Evolutionary conservation across 2,329 filamentous ascomycete species (phyloP).

Genomic region (Penicillium sp.): DNA sequence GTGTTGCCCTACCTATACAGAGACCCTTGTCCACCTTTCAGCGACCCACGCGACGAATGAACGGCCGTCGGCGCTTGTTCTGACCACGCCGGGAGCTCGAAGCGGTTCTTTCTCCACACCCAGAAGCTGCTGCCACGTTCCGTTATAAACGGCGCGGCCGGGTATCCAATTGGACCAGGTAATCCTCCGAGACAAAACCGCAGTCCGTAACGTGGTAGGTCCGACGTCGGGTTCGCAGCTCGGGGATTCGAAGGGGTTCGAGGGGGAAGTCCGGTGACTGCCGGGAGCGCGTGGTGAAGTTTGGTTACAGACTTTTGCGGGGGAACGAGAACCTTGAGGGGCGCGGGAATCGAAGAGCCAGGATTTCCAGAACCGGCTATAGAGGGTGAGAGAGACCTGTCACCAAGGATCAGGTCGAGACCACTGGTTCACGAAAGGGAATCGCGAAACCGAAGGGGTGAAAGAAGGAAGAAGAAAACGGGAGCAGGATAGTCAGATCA

Average conservation of each 20-base stretch:
- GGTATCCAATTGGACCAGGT: conserved; percentile 24
- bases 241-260: conserved; percentile 1
- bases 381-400: background rate
- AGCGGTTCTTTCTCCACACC: conserved; percentile 22
- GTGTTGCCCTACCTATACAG: conserved; percentile 7
- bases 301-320: conserved; percentile 1
- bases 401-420: background rate
- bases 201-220: conserved; percentile 3
- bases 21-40: conserved; percentile 6
- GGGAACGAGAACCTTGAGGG: background rate
- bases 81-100: conserved; percentile 10
- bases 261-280: background rate
- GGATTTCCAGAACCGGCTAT: background rate
- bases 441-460: conserved; percentile 2
- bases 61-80: background rate
- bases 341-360: background rate
- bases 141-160: conserved; percentile 17
- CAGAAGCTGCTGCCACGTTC: conserved; percentile 18
- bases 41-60: conserved; percentile 8
- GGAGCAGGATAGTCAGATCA: background rate
- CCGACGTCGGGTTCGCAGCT: conserved; percentile 3
- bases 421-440: background rate
- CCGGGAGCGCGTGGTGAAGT: conserved; percentile 1
- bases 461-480: conserved; percentile 3
- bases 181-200: conserved; percentile 14